These are phyloP conservation scores for Daedaleopsis sinensis DNA, from an alignment of 768 basidiomycete genomes.

Conservation along the genomic window DNA sequence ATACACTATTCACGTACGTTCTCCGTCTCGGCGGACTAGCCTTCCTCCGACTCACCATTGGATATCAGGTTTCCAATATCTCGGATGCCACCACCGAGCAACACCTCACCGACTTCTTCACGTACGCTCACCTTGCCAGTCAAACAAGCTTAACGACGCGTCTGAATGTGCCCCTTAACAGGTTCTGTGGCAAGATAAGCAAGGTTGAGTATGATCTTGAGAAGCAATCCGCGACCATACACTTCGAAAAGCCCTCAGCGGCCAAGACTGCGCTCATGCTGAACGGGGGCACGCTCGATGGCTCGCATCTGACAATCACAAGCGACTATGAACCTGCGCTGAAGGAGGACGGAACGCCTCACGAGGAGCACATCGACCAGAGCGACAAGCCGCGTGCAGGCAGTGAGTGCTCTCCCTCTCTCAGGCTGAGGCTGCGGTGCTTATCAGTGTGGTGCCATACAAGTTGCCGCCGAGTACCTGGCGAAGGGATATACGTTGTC, in stretches of 20 bases:
- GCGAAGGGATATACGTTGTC: conserved; percentile 86
- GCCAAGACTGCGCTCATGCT: conserved; percentile 88
- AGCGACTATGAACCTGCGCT: conserved; percentile 66
- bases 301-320: conserved; percentile 66
- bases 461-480: conserved; percentile 92
- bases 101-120: conserved; percentile 80
- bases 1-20: conserved; percentile 24
- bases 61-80: conserved; percentile 69
- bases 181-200: conserved; percentile 89
- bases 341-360: conserved; percentile 47
- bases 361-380: conserved; percentile 61
- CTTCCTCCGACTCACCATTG: neutral
- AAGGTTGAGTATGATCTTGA: conserved; percentile 60
- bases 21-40: neutral
- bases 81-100: conserved; percentile 63
- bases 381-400: conserved; percentile 90
- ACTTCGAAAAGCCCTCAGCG: conserved; percentile 83
- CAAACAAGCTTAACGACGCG: neutral
- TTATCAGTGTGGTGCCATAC: conserved; percentile 1
- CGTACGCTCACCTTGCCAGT: conserved; percentile 46
- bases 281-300: conserved; percentile 79
- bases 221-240: conserved; percentile 62
- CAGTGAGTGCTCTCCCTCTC: conserved; percentile 48
- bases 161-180: conserved; percentile 29
- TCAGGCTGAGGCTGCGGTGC: neutral